These are phyloP conservation scores for Xylaria sp. DNA, from an alignment of 2,329 filamentous ascomycete genomes.

Conservation along the genomic window DNA sequence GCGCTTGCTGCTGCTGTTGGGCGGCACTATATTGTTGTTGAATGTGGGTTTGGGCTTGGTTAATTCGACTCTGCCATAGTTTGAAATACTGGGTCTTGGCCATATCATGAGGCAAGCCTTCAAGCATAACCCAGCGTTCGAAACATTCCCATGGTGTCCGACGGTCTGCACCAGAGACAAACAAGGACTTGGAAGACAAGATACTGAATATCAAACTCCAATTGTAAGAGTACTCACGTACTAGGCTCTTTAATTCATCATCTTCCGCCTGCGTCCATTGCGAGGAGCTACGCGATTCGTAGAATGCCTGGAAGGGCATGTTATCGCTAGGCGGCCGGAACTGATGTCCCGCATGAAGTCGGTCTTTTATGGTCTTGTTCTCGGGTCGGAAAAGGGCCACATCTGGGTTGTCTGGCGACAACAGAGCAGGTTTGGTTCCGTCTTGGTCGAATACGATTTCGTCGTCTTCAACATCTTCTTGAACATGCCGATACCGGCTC, in stretches of 20 bases:
- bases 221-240: slow-evolving; percentile 93
- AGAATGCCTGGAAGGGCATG: slow-evolving; percentile 88
- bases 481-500: slow-evolving; percentile 75
- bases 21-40: slow-evolving; percentile 49
- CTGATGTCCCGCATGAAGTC: slow-evolving; percentile 83
- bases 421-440: slow-evolving; percentile 32
- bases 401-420: slow-evolving; percentile 65
- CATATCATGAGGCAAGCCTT: slow-evolving; percentile 88
- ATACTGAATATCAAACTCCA: slow-evolving; percentile 91
- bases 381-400: slow-evolving; percentile 87
- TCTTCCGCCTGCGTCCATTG: slow-evolving; percentile 91
- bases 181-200: slow-evolving; percentile 66
- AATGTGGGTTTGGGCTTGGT: slow-evolving; percentile 52
- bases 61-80: slow-evolving; percentile 56
- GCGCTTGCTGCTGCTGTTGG: slow-evolving; percentile 32
- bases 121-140: slow-evolving; percentile 88
- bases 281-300: slow-evolving; percentile 78
- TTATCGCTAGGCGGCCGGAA: slow-evolving; percentile 88
- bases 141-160: slow-evolving; percentile 98
- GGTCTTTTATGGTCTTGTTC: slow-evolving; percentile 82
- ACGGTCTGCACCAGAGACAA: slow-evolving; percentile 79
- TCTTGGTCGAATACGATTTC: slow-evolving; percentile 34
- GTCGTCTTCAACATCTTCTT: slow-evolving; percentile 55
- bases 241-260: slow-evolving; percentile 76
- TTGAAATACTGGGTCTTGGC: slow-evolving; percentile 94